phyloP scores from a whole-genome alignment of 2,329 filamentous ascomycete species.

The Apiospora aurea region DNA sequence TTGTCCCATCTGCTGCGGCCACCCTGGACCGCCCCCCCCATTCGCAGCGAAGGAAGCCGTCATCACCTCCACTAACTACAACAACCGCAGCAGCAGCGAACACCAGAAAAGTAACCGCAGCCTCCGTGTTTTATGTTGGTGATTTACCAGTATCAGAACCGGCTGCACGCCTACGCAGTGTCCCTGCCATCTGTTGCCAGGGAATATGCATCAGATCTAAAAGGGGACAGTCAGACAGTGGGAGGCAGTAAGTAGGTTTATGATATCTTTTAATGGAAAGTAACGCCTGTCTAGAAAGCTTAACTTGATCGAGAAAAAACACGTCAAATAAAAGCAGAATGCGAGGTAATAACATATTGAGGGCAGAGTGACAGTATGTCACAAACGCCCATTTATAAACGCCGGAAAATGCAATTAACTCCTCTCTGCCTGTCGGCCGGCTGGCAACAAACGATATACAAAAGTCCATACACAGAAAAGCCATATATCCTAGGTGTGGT shows the following conservation, averaged over 20 bases:
- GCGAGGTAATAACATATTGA: not conserved
- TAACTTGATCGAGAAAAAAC: not conserved
- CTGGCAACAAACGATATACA: slow-evolving; percentile 22
- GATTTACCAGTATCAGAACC: too few relatives aligned
- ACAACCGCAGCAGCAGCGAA: too few relatives aligned
- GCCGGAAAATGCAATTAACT: slow-evolving; percentile 19
- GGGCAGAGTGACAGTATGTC: not conserved
- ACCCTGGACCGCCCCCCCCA: too few relatives aligned
- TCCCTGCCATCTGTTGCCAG: not conserved
- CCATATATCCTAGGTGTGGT: slow-evolving; percentile 8
- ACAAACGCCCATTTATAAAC: not conserved
- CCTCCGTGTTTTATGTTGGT: not conserved
- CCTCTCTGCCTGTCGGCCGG: slow-evolving; percentile 6
- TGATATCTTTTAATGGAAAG: not conserved
- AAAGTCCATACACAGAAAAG: slow-evolving; percentile 14
- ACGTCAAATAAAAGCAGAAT: not conserved
- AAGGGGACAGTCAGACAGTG: not conserved
- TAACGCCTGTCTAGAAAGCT: not conserved
- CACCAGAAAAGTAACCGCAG: too few relatives aligned
- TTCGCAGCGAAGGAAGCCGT: too few relatives aligned
- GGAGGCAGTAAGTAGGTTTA: not conserved
- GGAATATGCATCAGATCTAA: not conserved
- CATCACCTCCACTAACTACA: too few relatives aligned
- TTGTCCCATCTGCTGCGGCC: too few relatives aligned
- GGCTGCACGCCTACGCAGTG: too few relatives aligned